Evolutionary conservation across 305 asterid species (phyloP).

Genomic region (Striga hermonthica): DNA sequence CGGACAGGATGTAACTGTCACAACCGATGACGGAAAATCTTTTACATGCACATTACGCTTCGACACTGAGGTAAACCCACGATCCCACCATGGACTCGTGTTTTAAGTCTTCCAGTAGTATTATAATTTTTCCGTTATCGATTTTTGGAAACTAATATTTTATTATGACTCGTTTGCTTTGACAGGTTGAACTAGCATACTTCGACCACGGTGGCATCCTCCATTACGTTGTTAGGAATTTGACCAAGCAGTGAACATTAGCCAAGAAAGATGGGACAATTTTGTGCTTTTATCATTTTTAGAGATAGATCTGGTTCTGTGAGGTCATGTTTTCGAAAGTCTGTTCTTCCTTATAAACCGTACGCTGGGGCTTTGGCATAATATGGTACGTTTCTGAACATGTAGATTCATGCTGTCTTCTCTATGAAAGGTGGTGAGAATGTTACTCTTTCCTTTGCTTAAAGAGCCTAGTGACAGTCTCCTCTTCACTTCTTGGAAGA

Average conservation of each 20-base stretch:
- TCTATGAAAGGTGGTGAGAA: too few species aligned
- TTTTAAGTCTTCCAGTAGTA: background rate
- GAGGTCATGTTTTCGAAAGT: too few species aligned
- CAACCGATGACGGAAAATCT: constrained; percentile 62
- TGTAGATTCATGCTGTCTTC: too few species aligned
- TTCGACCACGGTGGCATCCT: constrained; percentile 90
- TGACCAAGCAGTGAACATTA: constrained; percentile 41
- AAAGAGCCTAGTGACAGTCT: too few species aligned
- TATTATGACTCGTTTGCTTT: constrained; percentile 10
- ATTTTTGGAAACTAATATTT: background rate
- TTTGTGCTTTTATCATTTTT: background rate
- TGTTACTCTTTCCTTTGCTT: too few species aligned
- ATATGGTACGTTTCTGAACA: too few species aligned
- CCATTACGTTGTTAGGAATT: constrained; percentile 68
- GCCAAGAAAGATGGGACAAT: background rate
- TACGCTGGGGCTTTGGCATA: too few species aligned
- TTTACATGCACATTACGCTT: constrained; percentile 73
- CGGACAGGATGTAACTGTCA: constrained; percentile 75
- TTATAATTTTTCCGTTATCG: background rate
- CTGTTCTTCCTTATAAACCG: too few species aligned
- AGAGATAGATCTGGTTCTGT: too few species aligned
- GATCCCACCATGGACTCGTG: background rate
- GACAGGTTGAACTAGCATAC: constrained; percentile 79
- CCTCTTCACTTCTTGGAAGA: too few species aligned
- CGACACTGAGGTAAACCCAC: constrained; percentile 68